Conservation (phyloP, 2,329 filamentous ascomycete species). For the Ascochyta pisi region DNA sequence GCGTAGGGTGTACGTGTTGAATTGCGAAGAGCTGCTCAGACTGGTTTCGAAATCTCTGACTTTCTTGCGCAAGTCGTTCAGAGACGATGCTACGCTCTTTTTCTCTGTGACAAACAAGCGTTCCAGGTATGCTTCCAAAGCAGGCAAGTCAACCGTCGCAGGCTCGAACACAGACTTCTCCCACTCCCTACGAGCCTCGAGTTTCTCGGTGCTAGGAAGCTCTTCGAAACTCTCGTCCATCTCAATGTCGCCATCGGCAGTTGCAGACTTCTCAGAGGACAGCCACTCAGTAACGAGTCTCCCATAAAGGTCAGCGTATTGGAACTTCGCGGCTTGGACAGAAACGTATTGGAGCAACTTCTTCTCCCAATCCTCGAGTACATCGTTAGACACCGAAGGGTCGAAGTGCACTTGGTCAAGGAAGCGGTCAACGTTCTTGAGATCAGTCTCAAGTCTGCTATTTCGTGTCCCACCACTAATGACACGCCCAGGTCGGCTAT, state of each 20-base stretch:
- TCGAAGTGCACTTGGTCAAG: constrained; percentile 47
- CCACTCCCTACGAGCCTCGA: constrained; percentile 39
- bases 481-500: constrained; percentile 24
- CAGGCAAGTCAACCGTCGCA: constrained; percentile 28
- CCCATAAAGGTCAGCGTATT: constrained; percentile 46
- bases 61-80: constrained; percentile 27
- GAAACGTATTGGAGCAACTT: constrained; percentile 40
- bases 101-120: constrained; percentile 30
- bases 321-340: constrained; percentile 45
- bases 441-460: constrained; percentile 33
- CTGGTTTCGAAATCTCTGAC: constrained; percentile 30
- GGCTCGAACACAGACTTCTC: constrained; percentile 44
- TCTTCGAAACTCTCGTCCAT: constrained; percentile 43
- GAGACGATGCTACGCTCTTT: constrained; percentile 23
- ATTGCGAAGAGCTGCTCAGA: constrained; percentile 26
- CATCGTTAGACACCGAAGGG: constrained; percentile 43
- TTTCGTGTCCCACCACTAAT: constrained; percentile 28
- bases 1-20: constrained; percentile 45
- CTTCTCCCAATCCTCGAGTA: constrained; percentile 43
- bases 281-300: constrained; percentile 48
- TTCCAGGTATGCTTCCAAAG: constrained; percentile 33
- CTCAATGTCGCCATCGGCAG: constrained; percentile 29
- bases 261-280: constrained; percentile 31
- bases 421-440: constrained; percentile 46
- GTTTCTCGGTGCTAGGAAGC: constrained; percentile 38